These are phyloP conservation scores for Phlebiopsis flavidoalba DNA, from an alignment of 768 basidiomycete genomes.

Conservation along the genomic window DNA sequence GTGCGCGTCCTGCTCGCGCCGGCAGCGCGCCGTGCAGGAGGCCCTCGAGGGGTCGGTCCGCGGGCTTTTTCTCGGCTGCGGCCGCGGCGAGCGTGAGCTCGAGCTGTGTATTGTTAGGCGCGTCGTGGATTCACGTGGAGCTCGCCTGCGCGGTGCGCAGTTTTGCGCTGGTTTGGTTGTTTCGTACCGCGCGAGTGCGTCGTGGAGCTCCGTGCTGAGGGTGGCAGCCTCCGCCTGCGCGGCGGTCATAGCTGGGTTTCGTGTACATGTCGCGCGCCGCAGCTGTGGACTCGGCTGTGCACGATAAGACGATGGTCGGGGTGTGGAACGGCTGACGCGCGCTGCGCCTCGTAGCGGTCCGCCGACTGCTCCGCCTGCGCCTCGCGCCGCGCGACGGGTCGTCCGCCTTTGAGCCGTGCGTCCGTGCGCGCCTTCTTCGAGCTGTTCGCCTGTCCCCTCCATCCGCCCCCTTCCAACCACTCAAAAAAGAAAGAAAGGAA, in stretches of 20 bases:
- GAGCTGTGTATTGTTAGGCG: neutral
- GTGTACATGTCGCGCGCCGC: slow-evolving; percentile 5
- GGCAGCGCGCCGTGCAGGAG: slow-evolving; percentile 3
- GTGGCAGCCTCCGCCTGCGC: slow-evolving; percentile 2
- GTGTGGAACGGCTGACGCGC: slow-evolving; percentile 1
- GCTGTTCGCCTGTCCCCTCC: neutral
- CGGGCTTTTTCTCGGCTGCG: neutral
- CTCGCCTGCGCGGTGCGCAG: neutral
- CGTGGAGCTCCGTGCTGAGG: neutral
- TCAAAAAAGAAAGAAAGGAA: no score
- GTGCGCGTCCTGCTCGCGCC: slow-evolving; percentile 3
- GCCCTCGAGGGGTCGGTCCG: slow-evolving; percentile 4
- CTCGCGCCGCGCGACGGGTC: slow-evolving; percentile 2
- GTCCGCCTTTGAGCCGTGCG: neutral
- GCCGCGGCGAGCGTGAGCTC: slow-evolving; percentile 1
- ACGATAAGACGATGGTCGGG: slow-evolving; percentile 7
- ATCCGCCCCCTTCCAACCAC: neutral
- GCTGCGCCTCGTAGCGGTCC: neutral
- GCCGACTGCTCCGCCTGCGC: neutral
- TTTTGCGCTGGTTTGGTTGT: neutral
- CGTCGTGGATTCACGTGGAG: neutral
- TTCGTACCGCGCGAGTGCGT: slow-evolving; percentile 1
- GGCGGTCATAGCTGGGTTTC: neutral
- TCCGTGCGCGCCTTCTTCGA: neutral
- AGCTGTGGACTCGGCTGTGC: slow-evolving; percentile 6